Evolutionary conservation across 2,329 filamentous ascomycete species (phyloP), one percentile per base, ranked within the genome.

Genomic region (Aspergillus sp.): DNA sequence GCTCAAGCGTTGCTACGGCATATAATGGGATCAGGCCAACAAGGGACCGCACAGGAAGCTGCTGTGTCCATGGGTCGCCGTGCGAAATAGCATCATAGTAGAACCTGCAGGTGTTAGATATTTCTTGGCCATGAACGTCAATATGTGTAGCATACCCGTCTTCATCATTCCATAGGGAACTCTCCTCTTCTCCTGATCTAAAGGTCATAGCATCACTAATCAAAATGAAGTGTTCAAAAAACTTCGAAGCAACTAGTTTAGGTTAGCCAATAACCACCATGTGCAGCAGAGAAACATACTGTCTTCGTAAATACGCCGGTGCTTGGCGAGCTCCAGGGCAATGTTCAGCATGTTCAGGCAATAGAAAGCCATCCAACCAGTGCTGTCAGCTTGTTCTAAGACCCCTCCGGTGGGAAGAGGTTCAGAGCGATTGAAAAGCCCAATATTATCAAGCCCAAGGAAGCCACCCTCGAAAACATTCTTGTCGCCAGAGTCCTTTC

Each of bases 301-400:
- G 70, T 98, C 93, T 79, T 98, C 93, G 74, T 98, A 98, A 57
- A 89, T 96, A 41, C 93, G 88, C 46, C 95, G 88, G 73, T 97
- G 91, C 79, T 98, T 98, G 58, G 93, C 93, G 65, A 98, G 83
- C 77, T 98, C 95, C 12, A 98, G 84, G 14, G 93, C 88, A 69
- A 98, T 98, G 77, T 98, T 98, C 70, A 98, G 83, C 93, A 98
- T 98, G 78, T 87, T 92, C 62, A 98, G 79, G 69, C 90, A 96
- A 80, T 96, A 98, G 75, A 98, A 98, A 9, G 91, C 93, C 93
- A 98, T 98, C 93, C 93, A 98, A 33, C 93, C 93, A 9, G 93
- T 98, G 73, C 92, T 96, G 81, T 98, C 93, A 17, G 95, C 95
- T 78, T 98, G 93, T 76, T 98, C 93, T 8, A 98, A 84, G 2